These are phyloP conservation scores for Sicyos edulis DNA, from an alignment of 306 rosid species.

Conservation along the genomic window DNA sequence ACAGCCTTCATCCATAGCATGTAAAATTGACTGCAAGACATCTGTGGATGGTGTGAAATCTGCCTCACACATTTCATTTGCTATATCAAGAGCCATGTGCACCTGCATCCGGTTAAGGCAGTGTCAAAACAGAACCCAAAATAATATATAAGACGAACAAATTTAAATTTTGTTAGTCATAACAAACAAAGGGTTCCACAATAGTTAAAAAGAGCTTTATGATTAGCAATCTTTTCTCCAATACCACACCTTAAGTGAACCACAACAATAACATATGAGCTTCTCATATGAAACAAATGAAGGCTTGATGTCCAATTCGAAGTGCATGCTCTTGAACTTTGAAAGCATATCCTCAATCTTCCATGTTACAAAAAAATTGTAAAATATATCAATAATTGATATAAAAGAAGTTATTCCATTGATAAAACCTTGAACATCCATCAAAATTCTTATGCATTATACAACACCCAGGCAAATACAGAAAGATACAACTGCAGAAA, in stretches of 20 bases:
- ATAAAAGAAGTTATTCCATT: neutral
- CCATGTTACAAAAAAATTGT: conserved; percentile 24
- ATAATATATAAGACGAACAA: neutral
- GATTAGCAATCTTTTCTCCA: neutral
- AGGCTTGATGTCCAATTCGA: conserved; percentile 45
- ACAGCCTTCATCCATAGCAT: conserved; percentile 38
- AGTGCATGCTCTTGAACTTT: conserved; percentile 58
- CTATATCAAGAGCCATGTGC: conserved; percentile 57
- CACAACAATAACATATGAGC: conserved; percentile 58
- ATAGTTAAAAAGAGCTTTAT: conserved; percentile 10
- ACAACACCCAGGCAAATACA: neutral
- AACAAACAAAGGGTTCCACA: conserved; percentile 5
- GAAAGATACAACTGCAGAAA: conserved; percentile 8
- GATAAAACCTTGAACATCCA: neutral
- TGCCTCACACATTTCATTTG: conserved; percentile 54
- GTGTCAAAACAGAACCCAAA: neutral
- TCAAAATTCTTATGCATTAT: neutral
- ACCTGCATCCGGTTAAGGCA: conserved; percentile 37
- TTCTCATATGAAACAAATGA: conserved; percentile 55
- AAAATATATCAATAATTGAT: conserved; percentile 3
- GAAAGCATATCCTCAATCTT: conserved; percentile 69
- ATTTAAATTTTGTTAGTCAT: neutral
- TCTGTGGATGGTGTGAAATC: conserved; percentile 42
- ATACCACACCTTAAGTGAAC: conserved; percentile 50
- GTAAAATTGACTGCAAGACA: conserved; percentile 47